Base-by-base conservation (phyloP, 2,329 filamentous ascomycete genomes). In the Trichoderma oligosporum region DNA sequence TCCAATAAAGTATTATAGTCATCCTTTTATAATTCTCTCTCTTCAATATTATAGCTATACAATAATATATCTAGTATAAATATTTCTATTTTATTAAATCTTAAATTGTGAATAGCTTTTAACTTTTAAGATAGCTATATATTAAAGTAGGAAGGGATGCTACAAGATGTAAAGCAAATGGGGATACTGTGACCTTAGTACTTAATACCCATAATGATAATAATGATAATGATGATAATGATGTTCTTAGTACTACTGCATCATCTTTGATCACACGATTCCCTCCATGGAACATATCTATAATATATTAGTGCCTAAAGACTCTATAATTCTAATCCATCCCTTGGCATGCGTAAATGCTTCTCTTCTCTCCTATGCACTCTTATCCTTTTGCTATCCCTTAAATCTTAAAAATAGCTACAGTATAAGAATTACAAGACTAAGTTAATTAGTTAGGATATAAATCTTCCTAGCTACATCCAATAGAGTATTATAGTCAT, bases 341-440 rank as follows among this genome's bases (percentile, higher is more conserved):
- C 85, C 86, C 6, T 69, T 71, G 0, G 85, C 87, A 22, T 85
- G 77, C 0, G 74, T 71, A 61, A 88, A 88, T 0, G 84, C 86
- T 51, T 87, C 81, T 4, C 81, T 71, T 3, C 86, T 74, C 67
- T 87, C 80, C 1, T 73, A 64, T 1, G 80, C 82, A 0, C 76
- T 44, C 1, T 56, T 22, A 0, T 39, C 82, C 38, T 76, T 74
- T 0, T 78, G 73, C 87, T 88, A 92, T 1, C 88, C 88, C 64
- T 92, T 88, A 58, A 90, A 91, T 64, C 91, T 88, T 14, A 83
- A 74, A 64, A 92, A 91, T 0, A 88, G 87, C 65, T 92, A 88
- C 5, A 91, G 71, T 75, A 91, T 86, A 68, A 91, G 78, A 56
- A 91, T 79, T 33, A 78, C 74, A 1, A 91, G 71, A 0, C 73